phyloP scores from a whole-genome alignment of 2,329 filamentous ascomycete genomes.

The Cercospora sojina region DNA sequence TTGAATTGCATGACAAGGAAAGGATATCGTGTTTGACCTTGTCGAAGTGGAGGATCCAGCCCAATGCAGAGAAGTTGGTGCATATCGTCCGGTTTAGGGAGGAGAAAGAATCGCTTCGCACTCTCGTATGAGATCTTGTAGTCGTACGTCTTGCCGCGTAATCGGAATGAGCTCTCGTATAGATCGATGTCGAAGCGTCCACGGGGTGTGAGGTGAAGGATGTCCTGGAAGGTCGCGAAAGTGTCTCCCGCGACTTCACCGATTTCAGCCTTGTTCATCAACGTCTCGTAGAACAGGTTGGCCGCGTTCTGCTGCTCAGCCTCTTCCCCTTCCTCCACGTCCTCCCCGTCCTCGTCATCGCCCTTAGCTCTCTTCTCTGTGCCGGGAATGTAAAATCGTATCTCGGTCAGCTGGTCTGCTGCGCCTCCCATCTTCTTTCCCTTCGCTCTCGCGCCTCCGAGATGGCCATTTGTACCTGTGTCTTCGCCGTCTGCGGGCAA shows the following conservation, averaged over 20 bases:
- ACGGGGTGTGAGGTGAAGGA: conserved; percentile 95
- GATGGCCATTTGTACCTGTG: conserved; percentile 69
- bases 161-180: conserved; percentile 95
- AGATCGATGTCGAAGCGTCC: conserved; percentile 99
- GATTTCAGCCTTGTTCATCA: conserved; percentile 98
- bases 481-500: conserved; percentile 69
- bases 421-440: conserved; percentile 89
- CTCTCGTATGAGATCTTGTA: conserved; percentile 99
- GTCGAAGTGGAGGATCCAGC: conserved; percentile 87
- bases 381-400: conserved; percentile 97
- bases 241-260: conserved; percentile 98
- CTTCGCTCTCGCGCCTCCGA: conserved; percentile 70
- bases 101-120: conserved; percentile 98
- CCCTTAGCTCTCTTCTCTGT: conserved; percentile 73
- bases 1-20: conserved; percentile 99
- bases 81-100: conserved; percentile 97
- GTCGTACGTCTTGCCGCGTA: conserved; percentile 98
- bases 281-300: conserved; percentile 94
- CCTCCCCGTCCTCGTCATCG: conserved; percentile 65
- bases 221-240: conserved; percentile 94
- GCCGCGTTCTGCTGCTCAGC: conserved; percentile 88
- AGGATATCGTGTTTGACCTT: conserved; percentile 95
- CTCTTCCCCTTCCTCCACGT: conserved; percentile 54
- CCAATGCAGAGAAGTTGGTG: conserved; percentile 94
- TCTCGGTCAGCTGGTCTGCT: conserved; percentile 91